Evolutionary conservation across 768 basidiomycete species (phyloP), one percentile per base, ranked within the genome.

Genomic region (Mrakia frigida): DNA sequence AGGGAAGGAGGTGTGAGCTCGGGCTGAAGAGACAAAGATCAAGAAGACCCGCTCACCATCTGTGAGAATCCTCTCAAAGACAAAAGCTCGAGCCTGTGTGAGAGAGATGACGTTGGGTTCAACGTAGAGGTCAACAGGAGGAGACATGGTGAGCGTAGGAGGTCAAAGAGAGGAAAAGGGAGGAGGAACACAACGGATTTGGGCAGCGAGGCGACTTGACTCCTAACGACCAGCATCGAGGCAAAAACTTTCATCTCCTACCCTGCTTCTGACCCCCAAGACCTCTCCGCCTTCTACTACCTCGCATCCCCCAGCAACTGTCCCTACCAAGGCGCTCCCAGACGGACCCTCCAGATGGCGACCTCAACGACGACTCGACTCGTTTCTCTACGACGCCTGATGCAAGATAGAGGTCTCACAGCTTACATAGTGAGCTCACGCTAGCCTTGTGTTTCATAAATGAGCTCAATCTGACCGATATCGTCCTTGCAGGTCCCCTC

Each of bases 11-110:
- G 65, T 2, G 70, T 43, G 43, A 68, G 84, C 85, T 85, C 84
- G 90, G 87, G 74, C 89, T 86, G 50, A 90, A 83, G 41, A 89
- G 79, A 37, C 37, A 10, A 41, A 65, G 52, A 31, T 41, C 10
- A 39, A 13, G 50, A 7, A 53, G 50, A 56, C 13, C 56, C n/a
- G 69, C 80, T 35, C 39, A 81, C 83, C 81, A 53, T 82, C 80
- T 28, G 73, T 81, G 23, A 82, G 79, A 23, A 82, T 74, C 23
- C 79, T 79, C 52, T 90, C 87, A 61, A 89, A 88, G 23, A 79
- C 77, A 80, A 92, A 92, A 3, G 81, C 77, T 50, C 84, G 61
- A 65, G 50, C 65, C 35, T 74, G 73, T 6, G 39, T n/a, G 59
- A 74, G 61, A 13, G 60, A 52, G 63, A 74, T 28, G 1, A 50